Evolutionary conservation across 2,329 filamentous ascomycete genomes (phyloP).

Genomic region (Cladosporium sp.): DNA sequence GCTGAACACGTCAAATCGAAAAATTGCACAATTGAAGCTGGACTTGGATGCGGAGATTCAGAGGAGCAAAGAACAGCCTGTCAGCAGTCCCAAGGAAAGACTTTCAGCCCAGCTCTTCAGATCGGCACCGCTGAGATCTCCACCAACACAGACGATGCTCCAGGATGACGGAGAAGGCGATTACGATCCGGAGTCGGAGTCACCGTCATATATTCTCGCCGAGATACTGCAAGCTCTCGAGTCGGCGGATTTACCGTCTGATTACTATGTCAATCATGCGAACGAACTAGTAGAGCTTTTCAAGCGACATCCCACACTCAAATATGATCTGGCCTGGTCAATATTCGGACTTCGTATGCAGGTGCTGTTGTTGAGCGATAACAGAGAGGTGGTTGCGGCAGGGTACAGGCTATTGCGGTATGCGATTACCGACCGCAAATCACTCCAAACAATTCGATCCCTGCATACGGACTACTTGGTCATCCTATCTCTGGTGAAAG

Average conservation of each 20-base stretch:
- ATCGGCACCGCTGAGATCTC: slow-evolving; percentile 50
- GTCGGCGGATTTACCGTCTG: slow-evolving; percentile 76
- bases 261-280: slow-evolving; percentile 90
- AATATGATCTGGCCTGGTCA: slow-evolving; percentile 95
- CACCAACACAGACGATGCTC: slow-evolving; percentile 37
- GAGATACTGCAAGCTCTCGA: slow-evolving; percentile 90
- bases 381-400: slow-evolving; percentile 88
- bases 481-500: slow-evolving; percentile 87
- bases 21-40: slow-evolving; percentile 55
- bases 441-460: slow-evolving; percentile 78
- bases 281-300: slow-evolving; percentile 96
- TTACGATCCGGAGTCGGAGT: slow-evolving; percentile 67
- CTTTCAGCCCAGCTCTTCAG: slow-evolving; percentile 53
- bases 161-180: slow-evolving; percentile 47
- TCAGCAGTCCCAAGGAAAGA: slow-evolving; percentile 39
- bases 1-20: slow-evolving; percentile 78
- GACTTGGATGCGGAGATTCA: slow-evolving; percentile 58
- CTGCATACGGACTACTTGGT: slow-evolving; percentile 91
- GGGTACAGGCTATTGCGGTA: slow-evolving; percentile 92
- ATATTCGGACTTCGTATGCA: slow-evolving; percentile 92
- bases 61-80: slow-evolving; percentile 52
- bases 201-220: slow-evolving; percentile 83
- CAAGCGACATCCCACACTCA: slow-evolving; percentile 84
- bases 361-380: slow-evolving; percentile 92
- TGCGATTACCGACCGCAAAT: slow-evolving; percentile 86